A percentile compares a stretch with the other conserved stretches of the same genome.
Evolutionary conservation across 495 filamentous ascomycete genomes (phyloP).

Genomic region (Thermothielavioides terrestris): DNA sequence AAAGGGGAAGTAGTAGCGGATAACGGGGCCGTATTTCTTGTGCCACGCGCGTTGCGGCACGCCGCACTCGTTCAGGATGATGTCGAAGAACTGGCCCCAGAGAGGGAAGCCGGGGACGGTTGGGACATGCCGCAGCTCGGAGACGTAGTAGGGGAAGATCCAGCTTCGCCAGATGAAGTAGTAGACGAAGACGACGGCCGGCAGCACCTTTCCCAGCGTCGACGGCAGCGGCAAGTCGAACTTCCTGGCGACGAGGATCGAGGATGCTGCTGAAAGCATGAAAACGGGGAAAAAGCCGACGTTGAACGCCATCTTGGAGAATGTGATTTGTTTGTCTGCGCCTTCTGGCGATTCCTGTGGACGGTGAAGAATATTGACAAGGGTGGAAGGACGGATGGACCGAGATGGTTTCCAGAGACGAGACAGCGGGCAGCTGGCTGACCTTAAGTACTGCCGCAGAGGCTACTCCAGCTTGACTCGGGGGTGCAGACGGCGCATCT

Average conservation of each 20-base stretch:
- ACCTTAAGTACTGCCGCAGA: too few relatives aligned
- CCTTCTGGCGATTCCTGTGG: background rate
- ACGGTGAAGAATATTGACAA: background rate
- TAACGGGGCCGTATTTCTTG: conserved; percentile 16
- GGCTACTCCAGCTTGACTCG: too few relatives aligned
- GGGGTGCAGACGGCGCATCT: too few relatives aligned
- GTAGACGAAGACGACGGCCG: conserved; percentile 1
- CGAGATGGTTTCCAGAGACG: too few relatives aligned
- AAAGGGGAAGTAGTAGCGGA: conserved; percentile 24
- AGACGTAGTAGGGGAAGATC: conserved; percentile 16
- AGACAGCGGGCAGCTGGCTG: too few relatives aligned
- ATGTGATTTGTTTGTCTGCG: background rate
- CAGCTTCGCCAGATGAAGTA: conserved; percentile 9
- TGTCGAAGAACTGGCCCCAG: conserved; percentile 21
- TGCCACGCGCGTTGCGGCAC: conserved; percentile 24
- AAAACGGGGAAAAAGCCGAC: conserved; percentile 4
- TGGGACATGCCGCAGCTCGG: conserved; percentile 15
- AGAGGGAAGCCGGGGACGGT: conserved; percentile 18
- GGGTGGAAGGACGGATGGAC: too few relatives aligned
- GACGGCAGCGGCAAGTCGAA: background rate
- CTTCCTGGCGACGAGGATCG: conserved; percentile 7
- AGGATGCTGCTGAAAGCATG: conserved; percentile 1
- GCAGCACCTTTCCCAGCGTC: background rate
- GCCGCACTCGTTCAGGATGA: conserved; percentile 22
- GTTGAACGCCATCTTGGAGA: conserved; percentile 8